Percentiles rank a stretch among this genome's conserved stretches.
These are phyloP conservation scores for Backusella tarrabulga DNA, from an alignment of 192 early-diverging fungal genomes.

Conservation along the genomic window DNA sequence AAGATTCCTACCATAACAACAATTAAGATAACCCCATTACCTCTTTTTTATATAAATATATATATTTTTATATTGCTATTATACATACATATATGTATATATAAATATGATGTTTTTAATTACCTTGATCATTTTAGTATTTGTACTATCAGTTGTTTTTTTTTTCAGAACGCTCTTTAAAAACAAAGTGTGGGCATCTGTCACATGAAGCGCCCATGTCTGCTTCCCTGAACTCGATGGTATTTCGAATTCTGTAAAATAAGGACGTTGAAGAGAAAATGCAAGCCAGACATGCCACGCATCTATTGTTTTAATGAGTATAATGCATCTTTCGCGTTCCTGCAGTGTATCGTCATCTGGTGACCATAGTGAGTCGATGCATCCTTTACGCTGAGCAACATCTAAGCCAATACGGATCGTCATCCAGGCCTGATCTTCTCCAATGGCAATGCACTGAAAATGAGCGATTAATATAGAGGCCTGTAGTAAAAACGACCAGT, in stretches of 20 bases:
- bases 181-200: background rate
- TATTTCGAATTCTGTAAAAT: background rate
- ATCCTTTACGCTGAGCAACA: background rate
- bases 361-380: background rate
- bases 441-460: constrained; percentile 14
- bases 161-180: constrained; percentile 11
- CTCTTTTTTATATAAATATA: background rate
- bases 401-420: constrained; percentile 2
- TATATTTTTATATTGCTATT: background rate
- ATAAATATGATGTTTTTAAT: background rate
- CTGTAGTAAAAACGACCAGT: background rate
- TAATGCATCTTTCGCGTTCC: background rate
- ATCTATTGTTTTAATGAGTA: background rate
- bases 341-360: background rate
- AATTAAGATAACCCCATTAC: background rate
- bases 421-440: constrained; percentile 11
- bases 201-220: background rate
- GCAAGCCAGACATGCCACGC: constrained; percentile 12
- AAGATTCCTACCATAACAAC: constrained; percentile 7
- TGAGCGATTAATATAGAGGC: constrained; percentile 12
- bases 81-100: background rate
- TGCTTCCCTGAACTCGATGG: background rate
- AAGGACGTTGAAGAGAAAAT: background rate
- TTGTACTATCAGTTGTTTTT: background rate
- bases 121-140: constrained; percentile 6